phyloP scores from a whole-genome alignment of 257 asterid genomes.

The Solanum ossicruentum region DNA sequence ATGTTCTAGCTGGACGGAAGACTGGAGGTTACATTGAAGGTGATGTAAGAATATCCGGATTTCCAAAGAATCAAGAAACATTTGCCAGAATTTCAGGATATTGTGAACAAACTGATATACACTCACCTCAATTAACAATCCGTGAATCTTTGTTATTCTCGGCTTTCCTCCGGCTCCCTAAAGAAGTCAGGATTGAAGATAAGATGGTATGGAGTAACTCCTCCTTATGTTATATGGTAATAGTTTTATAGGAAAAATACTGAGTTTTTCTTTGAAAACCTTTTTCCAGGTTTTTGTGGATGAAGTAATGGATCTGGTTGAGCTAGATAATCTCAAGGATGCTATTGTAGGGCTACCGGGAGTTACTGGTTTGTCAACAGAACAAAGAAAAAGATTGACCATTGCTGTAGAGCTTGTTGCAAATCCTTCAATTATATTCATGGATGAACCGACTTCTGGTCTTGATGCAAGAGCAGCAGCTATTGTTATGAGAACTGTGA shows the following conservation, averaged over 20 bases:
- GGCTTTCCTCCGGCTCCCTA: conserved; percentile 47
- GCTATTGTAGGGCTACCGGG: conserved; percentile 58
- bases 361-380: conserved; percentile 48
- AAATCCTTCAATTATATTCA: conserved; percentile 59
- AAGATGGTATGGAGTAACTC: conserved; percentile 23
- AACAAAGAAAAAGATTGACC: conserved; percentile 56
- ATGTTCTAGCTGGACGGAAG: conserved; percentile 57
- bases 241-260: neutral
- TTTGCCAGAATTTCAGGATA: conserved; percentile 64
- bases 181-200: conserved; percentile 30
- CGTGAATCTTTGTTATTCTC: conserved; percentile 50
- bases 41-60: conserved; percentile 53
- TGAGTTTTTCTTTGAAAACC: neutral
- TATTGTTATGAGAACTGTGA: conserved; percentile 59
- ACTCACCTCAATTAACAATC: conserved; percentile 63
- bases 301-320: conserved; percentile 55
- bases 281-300: conserved; percentile 33
- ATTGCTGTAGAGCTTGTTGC: conserved; percentile 65
- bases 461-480: conserved; percentile 74
- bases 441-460: conserved; percentile 75
- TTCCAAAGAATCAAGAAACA: conserved; percentile 48
- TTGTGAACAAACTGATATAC: conserved; percentile 59
- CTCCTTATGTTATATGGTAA: neutral
- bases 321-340: conserved; percentile 36
- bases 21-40: conserved; percentile 62